Conservation (phyloP, 306 rosid genomes). For the Rosa chinensis region DNA sequence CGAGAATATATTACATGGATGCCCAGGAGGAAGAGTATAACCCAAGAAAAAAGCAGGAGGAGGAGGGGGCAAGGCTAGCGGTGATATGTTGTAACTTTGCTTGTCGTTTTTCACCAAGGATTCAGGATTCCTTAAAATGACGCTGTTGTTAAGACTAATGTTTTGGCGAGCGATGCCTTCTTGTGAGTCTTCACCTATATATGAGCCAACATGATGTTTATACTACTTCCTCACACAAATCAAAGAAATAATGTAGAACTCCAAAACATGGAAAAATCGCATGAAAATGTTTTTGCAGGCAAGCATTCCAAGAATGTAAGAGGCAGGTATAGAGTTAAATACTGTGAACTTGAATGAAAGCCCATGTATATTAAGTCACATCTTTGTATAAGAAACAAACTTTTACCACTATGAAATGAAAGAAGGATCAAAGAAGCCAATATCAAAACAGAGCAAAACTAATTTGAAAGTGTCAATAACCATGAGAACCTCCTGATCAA, state of each 20-base stretch:
- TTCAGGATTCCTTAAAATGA: constrained; percentile 25
- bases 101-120: constrained; percentile 18
- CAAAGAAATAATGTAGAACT: constrained; percentile 1
- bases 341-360: background rate
- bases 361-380: background rate
- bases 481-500: background rate
- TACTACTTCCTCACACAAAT: constrained; percentile 22
- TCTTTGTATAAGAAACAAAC: background rate
- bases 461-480: background rate
- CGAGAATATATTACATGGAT: constrained; percentile 78
- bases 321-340: background rate
- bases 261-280: background rate
- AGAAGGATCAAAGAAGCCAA: background rate
- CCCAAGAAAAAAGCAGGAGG: constrained; percentile 71
- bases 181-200: constrained; percentile 59
- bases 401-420: background rate
- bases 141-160: constrained; percentile 39
- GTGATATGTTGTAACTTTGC: constrained; percentile 14
- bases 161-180: constrained; percentile 22
- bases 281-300: background rate
- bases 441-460: background rate
- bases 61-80: constrained; percentile 49
- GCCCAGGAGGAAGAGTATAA: constrained; percentile 78
- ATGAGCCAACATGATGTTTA: constrained; percentile 27
- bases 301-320: background rate